Base-by-base conservation (phyloP, 1,284 basidiomycete genomes). In the Melampsora larici-populina region DNA sequence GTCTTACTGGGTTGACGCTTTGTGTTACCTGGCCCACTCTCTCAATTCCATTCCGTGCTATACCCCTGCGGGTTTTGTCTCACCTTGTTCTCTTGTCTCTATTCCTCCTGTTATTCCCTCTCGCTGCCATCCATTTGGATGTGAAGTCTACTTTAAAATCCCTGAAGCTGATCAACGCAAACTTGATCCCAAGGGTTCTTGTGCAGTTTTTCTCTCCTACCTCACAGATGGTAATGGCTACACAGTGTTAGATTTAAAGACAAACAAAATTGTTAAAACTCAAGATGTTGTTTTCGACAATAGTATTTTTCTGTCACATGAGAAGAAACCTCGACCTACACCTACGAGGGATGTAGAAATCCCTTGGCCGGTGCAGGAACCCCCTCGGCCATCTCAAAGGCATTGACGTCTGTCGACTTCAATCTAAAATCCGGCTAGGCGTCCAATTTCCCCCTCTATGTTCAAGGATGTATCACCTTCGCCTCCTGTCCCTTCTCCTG, bases 1-100 rank as follows among this genome's bases (percentile, higher is more conserved):
- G 64, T 79, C 65, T 43, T 82, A 84, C 13, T 86, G 84, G 85
- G 82, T 81, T 0, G 82, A 85, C 73, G 84, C 83, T 1, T 73
- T 82, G 26, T 40, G 75, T 40, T 43, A n/a, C n/a, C n/a, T n/a
- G n/a, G n/a, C n/a, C n/a, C n/a, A n/a, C n/a, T n/a, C n/a, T n/a
- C n/a, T n/a, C n/a, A 66, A 66, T 17, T 66, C 65, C 5, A n/a
- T 66, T 2, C 65, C 65, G 18, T 31, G 24, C 8, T 13, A 66
- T 46, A 66, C 65, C 5, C 60, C 65, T 1, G 6, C 13, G 5
- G 65, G 65, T 7, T 66, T 66, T 31, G 5, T 11, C 8, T 43
- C 33, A 15, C 65, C 65, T 11, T 46, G 48, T 18, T 40, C 33
- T 21, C 24, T 43, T 15, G n/a, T 66, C 40, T n/a, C n/a, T 1